Percentiles rank a stretch among this genome's conserved stretches.
Evolutionary conservation across 2,329 filamentous ascomycete species (phyloP).

Genomic region (Tolypocladium inflatum): DNA sequence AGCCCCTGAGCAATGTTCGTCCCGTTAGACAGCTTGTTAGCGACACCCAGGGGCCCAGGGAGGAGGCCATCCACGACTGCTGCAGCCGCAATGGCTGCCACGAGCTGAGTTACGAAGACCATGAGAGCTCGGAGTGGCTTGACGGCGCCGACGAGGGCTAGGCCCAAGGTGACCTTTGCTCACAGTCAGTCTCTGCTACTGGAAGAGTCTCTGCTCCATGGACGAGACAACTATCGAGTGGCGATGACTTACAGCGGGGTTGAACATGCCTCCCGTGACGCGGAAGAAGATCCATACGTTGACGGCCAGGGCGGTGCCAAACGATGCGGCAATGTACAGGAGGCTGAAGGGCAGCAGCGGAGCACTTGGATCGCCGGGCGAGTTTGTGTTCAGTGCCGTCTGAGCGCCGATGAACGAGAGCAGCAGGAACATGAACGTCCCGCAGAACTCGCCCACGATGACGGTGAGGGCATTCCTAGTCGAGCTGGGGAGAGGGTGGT

Average conservation of each 20-base stretch:
- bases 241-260: conserved; percentile 32
- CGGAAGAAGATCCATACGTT: conserved; percentile 50
- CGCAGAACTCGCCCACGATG: conserved; percentile 40
- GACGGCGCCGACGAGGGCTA: conserved; percentile 49
- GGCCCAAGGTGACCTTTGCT: conserved; percentile 42
- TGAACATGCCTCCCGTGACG: conserved; percentile 42
- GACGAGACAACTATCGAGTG: not conserved
- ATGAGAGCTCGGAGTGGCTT: conserved; percentile 39
- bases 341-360: conserved; percentile 25
- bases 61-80: conserved; percentile 47
- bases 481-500: conserved; percentile 1
- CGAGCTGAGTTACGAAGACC: conserved; percentile 46
- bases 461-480: conserved; percentile 27
- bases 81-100: conserved; percentile 49
- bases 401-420: conserved; percentile 30
- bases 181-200: not conserved
- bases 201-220: too few relatives aligned
- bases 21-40: conserved; percentile 43
- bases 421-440: conserved; percentile 44
- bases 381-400: conserved; percentile 23
- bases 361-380: conserved; percentile 12
- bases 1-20: conserved; percentile 47
- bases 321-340: conserved; percentile 39
- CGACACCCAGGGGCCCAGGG: conserved; percentile 45
- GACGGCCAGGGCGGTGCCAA: conserved; percentile 39